These are phyloP conservation scores for Aspergillus baeticus DNA, from an alignment of 495 filamentous ascomycete genomes.

Conservation along the genomic window DNA sequence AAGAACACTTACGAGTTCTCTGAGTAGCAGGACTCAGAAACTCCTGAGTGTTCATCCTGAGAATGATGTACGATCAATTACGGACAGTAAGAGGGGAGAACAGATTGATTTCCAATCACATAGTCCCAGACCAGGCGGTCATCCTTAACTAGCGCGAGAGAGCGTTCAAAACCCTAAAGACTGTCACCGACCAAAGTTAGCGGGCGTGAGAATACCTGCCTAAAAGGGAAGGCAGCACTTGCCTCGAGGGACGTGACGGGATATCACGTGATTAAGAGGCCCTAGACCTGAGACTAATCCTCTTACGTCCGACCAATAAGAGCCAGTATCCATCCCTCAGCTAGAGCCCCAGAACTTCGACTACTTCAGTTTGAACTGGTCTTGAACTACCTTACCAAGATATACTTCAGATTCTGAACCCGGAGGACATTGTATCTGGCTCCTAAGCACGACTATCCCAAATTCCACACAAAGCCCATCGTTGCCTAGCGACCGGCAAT, in stretches of 20 bases:
- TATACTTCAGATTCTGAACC: not conserved
- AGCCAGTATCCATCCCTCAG: not conserved
- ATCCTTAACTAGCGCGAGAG: not conserved
- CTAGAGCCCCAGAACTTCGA: too few species aligned
- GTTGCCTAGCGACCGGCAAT: not conserved
- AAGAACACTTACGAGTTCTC: constrained; percentile 29
- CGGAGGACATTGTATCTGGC: not conserved
- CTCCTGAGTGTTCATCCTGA: constrained; percentile 28
- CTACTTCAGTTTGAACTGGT: not conserved
- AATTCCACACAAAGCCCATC: not conserved
- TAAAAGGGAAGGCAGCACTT: not conserved
- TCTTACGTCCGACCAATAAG: not conserved
- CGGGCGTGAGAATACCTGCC: not conserved
- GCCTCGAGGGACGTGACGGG: not conserved
- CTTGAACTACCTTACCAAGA: not conserved
- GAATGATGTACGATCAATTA: not conserved
- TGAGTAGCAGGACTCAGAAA: constrained; percentile 31
- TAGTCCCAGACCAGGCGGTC: not conserved
- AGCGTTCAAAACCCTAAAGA: too few species aligned
- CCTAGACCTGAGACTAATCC: constrained; percentile 1
- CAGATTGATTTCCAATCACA: not conserved
- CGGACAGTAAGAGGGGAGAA: not conserved
- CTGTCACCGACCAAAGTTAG: too few species aligned
- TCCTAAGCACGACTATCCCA: not conserved
- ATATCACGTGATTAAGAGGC: not conserved